These are phyloP conservation scores for rapeseed (Brassica napus) DNA, from an alignment of 345 rosid species.

Conservation along the genomic window DNA sequence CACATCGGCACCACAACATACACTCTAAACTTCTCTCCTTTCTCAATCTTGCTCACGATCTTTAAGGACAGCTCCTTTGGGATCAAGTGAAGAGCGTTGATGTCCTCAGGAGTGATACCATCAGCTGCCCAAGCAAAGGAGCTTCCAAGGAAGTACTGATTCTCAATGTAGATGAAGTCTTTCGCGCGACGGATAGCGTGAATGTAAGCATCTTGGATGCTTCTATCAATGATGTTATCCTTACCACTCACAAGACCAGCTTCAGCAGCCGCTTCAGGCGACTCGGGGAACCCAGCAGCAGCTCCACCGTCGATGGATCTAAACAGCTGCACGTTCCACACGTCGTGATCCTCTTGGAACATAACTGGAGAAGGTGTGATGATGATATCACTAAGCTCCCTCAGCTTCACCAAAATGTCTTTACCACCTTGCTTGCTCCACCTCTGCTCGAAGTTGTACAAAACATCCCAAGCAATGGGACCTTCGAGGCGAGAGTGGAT, in stretches of 20 bases:
- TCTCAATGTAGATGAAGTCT: constrained; percentile 89
- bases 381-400: constrained; percentile 74
- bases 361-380: constrained; percentile 93
- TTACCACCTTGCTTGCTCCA: constrained; percentile 98
- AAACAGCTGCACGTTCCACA: constrained; percentile 92
- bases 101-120: constrained; percentile 83
- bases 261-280: constrained; percentile 96
- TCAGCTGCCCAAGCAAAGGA: constrained; percentile 82
- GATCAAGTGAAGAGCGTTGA: constrained; percentile 83
- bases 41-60: constrained; percentile 90
- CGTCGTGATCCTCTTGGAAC: constrained; percentile 79
- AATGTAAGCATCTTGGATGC: constrained; percentile 96
- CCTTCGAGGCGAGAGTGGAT: constrained; percentile 98
- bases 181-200: constrained; percentile 95
- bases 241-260: constrained; percentile 99
- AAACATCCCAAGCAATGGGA: constrained; percentile 97
- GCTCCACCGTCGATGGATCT: constrained; percentile 99
- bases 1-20: constrained; percentile 96
- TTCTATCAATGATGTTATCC: constrained; percentile 93
- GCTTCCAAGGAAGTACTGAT: constrained; percentile 97
- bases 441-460: constrained; percentile 94
- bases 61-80: constrained; percentile 94
- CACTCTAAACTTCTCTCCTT: constrained; percentile 85
- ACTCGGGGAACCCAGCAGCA: constrained; percentile 93
- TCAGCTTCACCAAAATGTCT: constrained; percentile 71